Conservation (phyloP, 2,329 filamentous ascomycete genomes). For the Exophiala sp. region DNA sequence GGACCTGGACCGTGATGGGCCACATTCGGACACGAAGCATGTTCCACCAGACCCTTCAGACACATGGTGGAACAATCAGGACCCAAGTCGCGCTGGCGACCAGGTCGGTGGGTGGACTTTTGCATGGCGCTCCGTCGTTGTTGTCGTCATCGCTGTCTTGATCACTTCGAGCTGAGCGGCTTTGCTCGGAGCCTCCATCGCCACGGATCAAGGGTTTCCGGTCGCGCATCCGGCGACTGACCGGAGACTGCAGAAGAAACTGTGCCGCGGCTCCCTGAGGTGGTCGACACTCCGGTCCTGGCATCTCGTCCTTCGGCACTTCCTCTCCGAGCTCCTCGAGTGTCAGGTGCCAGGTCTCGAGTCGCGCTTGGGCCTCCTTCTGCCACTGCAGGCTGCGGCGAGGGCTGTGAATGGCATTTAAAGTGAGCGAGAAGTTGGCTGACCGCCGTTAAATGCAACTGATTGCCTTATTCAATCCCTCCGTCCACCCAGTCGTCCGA, state of each 20-base stretch:
- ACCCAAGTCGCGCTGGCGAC: constrained; percentile 16
- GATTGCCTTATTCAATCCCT: constrained; percentile 24
- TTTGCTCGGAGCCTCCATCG: background rate
- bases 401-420: constrained; percentile 29
- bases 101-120: constrained; percentile 15
- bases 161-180: background rate
- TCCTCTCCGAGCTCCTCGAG: constrained; percentile 29
- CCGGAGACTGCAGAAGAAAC: constrained; percentile 15
- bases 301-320: constrained; percentile 27
- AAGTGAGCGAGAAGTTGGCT: constrained; percentile 31
- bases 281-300: constrained; percentile 29
- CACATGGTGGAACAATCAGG: constrained; percentile 42
- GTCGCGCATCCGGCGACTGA: constrained; percentile 13
- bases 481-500: constrained; percentile 24
- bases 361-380: constrained; percentile 13
- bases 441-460: constrained; percentile 33
- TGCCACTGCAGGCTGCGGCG: constrained; percentile 29
- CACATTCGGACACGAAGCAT: constrained; percentile 39
- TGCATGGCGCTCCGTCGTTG: constrained; percentile 12
- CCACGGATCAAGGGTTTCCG: constrained; percentile 14
- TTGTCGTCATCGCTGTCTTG: constrained; percentile 25
- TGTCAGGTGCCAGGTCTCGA: constrained; percentile 29
- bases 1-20: constrained; percentile 32
- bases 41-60: constrained; percentile 36
- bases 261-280: constrained; percentile 13